Percentiles rank a stretch among this genome's conserved stretches.
Evolutionary conservation across 2,329 filamentous ascomycete genomes (phyloP).

Genomic region (Didymella keratinophila): DNA sequence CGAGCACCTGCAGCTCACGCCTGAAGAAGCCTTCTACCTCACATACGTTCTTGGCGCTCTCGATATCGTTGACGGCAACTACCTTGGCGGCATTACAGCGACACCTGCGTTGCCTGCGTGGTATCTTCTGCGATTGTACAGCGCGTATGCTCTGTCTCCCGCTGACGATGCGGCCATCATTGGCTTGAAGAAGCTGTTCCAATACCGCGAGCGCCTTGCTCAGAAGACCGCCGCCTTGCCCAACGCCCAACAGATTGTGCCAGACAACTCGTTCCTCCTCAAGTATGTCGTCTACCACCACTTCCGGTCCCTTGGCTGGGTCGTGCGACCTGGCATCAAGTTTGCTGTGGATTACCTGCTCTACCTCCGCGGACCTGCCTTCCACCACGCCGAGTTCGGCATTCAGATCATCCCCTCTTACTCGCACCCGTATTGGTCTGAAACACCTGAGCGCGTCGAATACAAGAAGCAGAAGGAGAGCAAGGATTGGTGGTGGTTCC

Average conservation of each 20-base stretch:
- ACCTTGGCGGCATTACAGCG: slow-evolving; percentile 53
- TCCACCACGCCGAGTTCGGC: slow-evolving; percentile 94
- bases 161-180: slow-evolving; percentile 25
- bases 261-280: slow-evolving; percentile 85
- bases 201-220: slow-evolving; percentile 21
- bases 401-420: slow-evolving; percentile 86
- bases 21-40: slow-evolving; percentile 92
- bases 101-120: slow-evolving; percentile 29
- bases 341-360: slow-evolving; percentile 96
- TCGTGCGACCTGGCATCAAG: slow-evolving; percentile 89
- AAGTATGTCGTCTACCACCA: slow-evolving; percentile 94
- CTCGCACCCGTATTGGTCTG: slow-evolving; percentile 73
- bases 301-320: slow-evolving; percentile 94
- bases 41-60: slow-evolving; percentile 81
- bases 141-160: slow-evolving; percentile 73
- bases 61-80: slow-evolving; percentile 66
- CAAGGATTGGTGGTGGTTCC: slow-evolving; percentile 81
- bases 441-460: slow-evolving; percentile 56
- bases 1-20: slow-evolving; percentile 91
- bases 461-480: slow-evolving; percentile 59
- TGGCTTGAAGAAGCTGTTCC: slow-evolving; percentile 25
- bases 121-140: slow-evolving; percentile 62
- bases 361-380: slow-evolving; percentile 91
- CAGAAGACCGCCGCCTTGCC: slow-evolving; percentile 18
- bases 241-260: slow-evolving; percentile 56